phyloP scores from a whole-genome alignment of 2,329 filamentous ascomycete genomes.

The Ceratocystiopsis sp. region DNA sequence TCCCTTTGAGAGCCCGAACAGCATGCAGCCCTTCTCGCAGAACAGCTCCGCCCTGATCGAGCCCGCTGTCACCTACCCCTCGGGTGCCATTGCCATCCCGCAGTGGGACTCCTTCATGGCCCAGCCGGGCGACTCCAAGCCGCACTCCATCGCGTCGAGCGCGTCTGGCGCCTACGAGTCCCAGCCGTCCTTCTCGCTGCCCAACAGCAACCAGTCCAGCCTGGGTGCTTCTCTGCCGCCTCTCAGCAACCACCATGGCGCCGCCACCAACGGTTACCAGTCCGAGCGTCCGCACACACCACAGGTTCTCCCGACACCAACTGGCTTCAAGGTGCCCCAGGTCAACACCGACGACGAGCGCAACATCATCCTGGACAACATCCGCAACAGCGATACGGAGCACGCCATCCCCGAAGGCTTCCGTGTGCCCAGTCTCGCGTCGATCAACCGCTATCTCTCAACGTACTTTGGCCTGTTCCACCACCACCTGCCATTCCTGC shows the following conservation, averaged over 20 bases:
- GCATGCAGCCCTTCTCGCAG: conserved; percentile 52
- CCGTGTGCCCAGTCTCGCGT: conserved; percentile 62
- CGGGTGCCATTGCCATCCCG: conserved; percentile 63
- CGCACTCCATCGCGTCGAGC: conserved; percentile 54
- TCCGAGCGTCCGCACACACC: conserved; percentile 51
- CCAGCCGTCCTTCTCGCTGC: conserved; percentile 40
- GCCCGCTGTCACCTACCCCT: conserved; percentile 56
- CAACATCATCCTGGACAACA: conserved; percentile 69
- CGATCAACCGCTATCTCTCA: conserved; percentile 79
- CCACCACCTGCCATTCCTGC: conserved; percentile 88
- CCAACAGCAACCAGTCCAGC: conserved; percentile 34
- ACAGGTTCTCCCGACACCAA: conserved; percentile 53
- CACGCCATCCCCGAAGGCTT: conserved; percentile 76
- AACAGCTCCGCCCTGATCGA: conserved; percentile 59
- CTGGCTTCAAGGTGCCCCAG: conserved; percentile 56
- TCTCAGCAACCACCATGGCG: conserved; percentile 46
- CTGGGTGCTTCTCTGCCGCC: conserved; percentile 48
- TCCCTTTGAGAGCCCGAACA: conserved; percentile 38
- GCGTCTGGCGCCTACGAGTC: conserved; percentile 50
- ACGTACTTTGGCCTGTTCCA: conserved; percentile 97
- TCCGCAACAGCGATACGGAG: conserved; percentile 64
- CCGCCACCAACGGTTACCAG: conserved; percentile 24
- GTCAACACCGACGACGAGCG: conserved; percentile 73
- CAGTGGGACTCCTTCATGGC: conserved; percentile 86
- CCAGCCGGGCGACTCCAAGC: conserved; percentile 53